Evolutionary conservation across 306 rosid species (phyloP).

Genomic region (Cicer arietinum): DNA sequence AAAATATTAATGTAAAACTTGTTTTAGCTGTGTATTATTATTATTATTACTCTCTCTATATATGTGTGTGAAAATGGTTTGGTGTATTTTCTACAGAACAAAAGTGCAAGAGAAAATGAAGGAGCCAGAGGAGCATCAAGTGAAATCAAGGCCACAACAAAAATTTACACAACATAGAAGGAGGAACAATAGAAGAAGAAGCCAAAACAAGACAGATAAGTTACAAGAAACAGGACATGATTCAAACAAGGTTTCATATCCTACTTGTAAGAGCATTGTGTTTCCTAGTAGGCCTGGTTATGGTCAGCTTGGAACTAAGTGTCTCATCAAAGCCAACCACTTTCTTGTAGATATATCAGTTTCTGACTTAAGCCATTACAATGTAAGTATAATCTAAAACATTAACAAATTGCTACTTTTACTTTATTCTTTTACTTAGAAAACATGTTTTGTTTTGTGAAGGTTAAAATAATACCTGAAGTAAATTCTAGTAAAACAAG

Average conservation of each 20-base stretch:
- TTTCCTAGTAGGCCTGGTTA: conserved; percentile 56
- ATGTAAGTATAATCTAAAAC: conserved; percentile 47
- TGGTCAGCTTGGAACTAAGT: conserved; percentile 54
- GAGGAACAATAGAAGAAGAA: conserved; percentile 41
- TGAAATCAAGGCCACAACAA: conserved; percentile 38
- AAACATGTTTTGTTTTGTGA: conserved; percentile 13
- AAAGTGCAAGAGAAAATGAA: conserved; percentile 43
- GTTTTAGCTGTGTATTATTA: neutral
- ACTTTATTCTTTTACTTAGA: neutral
- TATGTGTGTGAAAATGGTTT: conserved; percentile 7
- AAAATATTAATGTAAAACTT: neutral
- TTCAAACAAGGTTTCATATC: conserved; percentile 26
- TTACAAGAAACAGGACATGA: conserved; percentile 39
- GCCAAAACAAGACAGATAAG: conserved; percentile 41
- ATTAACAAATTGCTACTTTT: neutral
- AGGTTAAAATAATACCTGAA: conserved; percentile 56
- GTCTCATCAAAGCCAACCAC: conserved; percentile 43
- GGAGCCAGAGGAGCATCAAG: conserved; percentile 49
- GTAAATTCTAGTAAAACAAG: conserved; percentile 49
- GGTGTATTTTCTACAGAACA: conserved; percentile 39
- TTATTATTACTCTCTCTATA: neutral
- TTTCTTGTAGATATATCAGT: conserved; percentile 40
- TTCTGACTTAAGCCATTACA: conserved; percentile 52
- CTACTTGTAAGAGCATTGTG: conserved; percentile 49
- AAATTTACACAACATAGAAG: conserved; percentile 49